phyloP scores from a whole-genome alignment of 768 basidiomycete genomes.

The Boletus pseudopeckii region DNA sequence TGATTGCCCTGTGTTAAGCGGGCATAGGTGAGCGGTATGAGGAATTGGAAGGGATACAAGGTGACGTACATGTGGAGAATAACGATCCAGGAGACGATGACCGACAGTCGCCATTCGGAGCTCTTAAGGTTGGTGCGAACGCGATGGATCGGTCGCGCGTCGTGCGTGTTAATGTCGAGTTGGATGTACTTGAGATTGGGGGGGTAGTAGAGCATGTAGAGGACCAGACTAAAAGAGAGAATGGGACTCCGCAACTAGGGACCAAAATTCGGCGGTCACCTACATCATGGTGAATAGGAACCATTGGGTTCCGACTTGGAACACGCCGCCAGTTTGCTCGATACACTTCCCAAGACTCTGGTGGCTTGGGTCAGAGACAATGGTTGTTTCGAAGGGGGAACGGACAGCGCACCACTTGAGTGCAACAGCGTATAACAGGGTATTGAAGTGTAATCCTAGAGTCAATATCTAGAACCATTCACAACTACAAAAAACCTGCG shows the following conservation, averaged over 20 bases:
- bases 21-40: not conserved
- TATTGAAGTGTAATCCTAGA: slow-evolving; percentile 80
- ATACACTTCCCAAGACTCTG: slow-evolving; percentile 71
- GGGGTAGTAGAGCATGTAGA: slow-evolving; percentile 94
- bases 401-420: slow-evolving; percentile 55
- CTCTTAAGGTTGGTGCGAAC: slow-evolving; percentile 51
- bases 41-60: not conserved
- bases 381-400: not conserved
- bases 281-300: slow-evolving; percentile 80
- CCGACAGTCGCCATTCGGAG: slow-evolving; percentile 74
- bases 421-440: slow-evolving; percentile 78
- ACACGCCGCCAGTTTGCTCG: slow-evolving; percentile 75
- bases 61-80: slow-evolving; percentile 66
- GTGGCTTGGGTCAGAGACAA: slow-evolving; percentile 1
- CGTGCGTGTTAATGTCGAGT: slow-evolving; percentile 40
- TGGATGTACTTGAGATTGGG: slow-evolving; percentile 69
- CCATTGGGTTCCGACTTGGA: slow-evolving; percentile 85
- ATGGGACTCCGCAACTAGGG: not conserved
- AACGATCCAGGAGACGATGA: slow-evolving; percentile 70
- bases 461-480: not conserved
- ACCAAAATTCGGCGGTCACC: slow-evolving; percentile 26
- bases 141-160: slow-evolving; percentile 39
- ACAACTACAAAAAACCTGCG: not conserved
- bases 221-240: slow-evolving; percentile 58
- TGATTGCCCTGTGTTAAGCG: slow-evolving; percentile 32